Base-by-base conservation (phyloP, 805 yeast species). In the Nakazawaea sp. region DNA sequence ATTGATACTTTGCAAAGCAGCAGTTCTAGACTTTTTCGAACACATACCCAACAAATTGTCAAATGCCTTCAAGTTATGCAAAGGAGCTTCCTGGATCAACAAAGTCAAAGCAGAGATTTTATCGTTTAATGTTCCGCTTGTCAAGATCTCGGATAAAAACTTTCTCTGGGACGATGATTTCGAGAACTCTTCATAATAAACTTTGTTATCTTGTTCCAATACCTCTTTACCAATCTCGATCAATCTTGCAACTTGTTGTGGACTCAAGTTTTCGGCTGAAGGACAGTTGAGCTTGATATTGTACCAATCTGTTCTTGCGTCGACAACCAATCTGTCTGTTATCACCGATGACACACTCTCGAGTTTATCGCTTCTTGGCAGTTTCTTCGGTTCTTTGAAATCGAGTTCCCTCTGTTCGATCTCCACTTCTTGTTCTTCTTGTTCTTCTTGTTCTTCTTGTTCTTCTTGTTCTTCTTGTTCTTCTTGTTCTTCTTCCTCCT, bases 101-200 rank as follows among this genome's bases (percentile, higher is more conserved):
- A 92, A 74, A 1, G 98, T 90, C 53, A 92, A 70, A 0, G 98
- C 96, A 33, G 96, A 85, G 38, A 92, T 84, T 62, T 92, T 88
- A 80, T 92, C 98, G 50, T 78, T 81, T 49, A 90, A 69, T 0
- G 98, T 92, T 84, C 98, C 98, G 47, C 78, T 81, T 5, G 88
- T 70, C 51, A 92, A 72, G 48, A 92, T 81, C 59, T 90, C 94
- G 1, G 90, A 73, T 68, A 87, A 75, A 58, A 90, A 90, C 68
- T 85, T 81, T 55, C 76, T 79, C 64, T 84, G 96, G 5, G 94
- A 83, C 27, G 81, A 77, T 39, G 80, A 73, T 45, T 78, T 78
- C 38, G 83, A 74, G 54, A 81, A 81, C 54, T 81, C 94, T 43
- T 78, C 80, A 43, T 75, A 70, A 55, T 84, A 90, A 0, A 67